Percentiles rank a stretch among this genome's conserved stretches.
phyloP scores from a whole-genome alignment of 2,329 filamentous ascomycete species.

The Fusarium ambrosium region DNA sequence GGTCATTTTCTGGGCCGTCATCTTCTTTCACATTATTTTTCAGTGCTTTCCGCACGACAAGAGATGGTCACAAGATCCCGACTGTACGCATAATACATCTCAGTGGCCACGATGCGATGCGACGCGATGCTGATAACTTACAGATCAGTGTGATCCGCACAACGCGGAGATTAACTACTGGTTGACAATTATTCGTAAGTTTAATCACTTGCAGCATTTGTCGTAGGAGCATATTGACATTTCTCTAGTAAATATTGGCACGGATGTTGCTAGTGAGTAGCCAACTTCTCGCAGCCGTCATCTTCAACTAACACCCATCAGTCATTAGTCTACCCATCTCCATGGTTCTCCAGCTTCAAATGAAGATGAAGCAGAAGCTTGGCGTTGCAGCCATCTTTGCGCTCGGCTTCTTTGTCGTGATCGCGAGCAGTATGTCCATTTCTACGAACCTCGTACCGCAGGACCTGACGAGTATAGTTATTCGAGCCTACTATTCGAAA shows the following conservation, averaged over 20 bases:
- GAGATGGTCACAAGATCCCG: slow-evolving; percentile 48
- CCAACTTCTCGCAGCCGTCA: accelerated
- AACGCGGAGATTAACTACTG: slow-evolving; percentile 40
- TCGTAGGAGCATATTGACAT: neutral
- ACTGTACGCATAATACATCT: slow-evolving; percentile 23
- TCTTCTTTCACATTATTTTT: slow-evolving; percentile 57
- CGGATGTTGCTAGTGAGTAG: slow-evolving; percentile 40
- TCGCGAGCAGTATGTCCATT: slow-evolving; percentile 46
- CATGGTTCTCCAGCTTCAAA: slow-evolving; percentile 53
- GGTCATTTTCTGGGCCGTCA: slow-evolving; percentile 47
- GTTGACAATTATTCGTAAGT: slow-evolving; percentile 41
- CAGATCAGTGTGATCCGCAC: slow-evolving; percentile 38
- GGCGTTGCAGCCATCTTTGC: slow-evolving; percentile 50
- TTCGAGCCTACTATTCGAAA: slow-evolving; percentile 53
- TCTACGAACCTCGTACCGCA: accelerated
- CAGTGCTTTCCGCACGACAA: slow-evolving; percentile 54
- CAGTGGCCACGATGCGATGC: neutral
- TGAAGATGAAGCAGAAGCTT: slow-evolving; percentile 51
- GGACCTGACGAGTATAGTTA: slow-evolving; percentile 37
- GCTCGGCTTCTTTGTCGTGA: slow-evolving; percentile 50
- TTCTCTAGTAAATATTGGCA: slow-evolving; percentile 36
- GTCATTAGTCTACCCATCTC: slow-evolving; percentile 52
- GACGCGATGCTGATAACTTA: neutral
- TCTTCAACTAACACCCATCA: slow-evolving; percentile 17
- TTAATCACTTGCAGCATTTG: accelerated